phyloP scores from a whole-genome alignment of 345 rosid species.

The Salix arbutifolia region DNA sequence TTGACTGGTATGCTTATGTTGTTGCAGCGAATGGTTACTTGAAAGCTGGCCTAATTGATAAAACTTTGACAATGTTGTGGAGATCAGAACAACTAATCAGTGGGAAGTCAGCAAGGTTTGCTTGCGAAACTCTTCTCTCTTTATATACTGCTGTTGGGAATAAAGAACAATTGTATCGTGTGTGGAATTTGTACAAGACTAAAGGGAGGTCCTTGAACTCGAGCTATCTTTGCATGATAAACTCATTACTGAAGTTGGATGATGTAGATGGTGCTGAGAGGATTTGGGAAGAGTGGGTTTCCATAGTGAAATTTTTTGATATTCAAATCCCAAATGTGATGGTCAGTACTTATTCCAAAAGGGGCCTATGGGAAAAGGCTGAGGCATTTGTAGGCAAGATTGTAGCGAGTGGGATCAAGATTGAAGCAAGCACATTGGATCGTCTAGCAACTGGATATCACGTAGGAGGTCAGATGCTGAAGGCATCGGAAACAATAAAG shows the following conservation, averaged over 20 bases:
- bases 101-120: constrained; percentile 14
- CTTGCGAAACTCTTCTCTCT: constrained; percentile 44
- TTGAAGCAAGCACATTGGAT: constrained; percentile 35
- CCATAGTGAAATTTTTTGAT: constrained; percentile 30
- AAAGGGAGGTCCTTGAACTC: constrained; percentile 32
- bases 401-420: constrained; percentile 24
- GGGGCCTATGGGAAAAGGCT: constrained; percentile 54
- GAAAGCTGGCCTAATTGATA: constrained; percentile 44
- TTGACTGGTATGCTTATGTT: constrained; percentile 49
- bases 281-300: constrained; percentile 54
- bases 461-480: constrained; percentile 29
- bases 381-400: constrained; percentile 32
- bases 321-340: constrained; percentile 39
- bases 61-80: constrained; percentile 41
- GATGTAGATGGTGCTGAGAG: constrained; percentile 48
- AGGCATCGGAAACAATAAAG: constrained; percentile 40
- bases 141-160: constrained; percentile 43
- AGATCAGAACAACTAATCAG: constrained; percentile 35
- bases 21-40: constrained; percentile 43
- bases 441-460: constrained; percentile 40
- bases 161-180: constrained; percentile 46
- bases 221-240: constrained; percentile 47
- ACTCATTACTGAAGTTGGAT: constrained; percentile 49
- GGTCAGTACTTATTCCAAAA: constrained; percentile 42
- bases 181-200: constrained; percentile 51